These are phyloP conservation scores for Talaromyces pinophilus DNA, from an alignment of 2,329 filamentous ascomycete genomes.

Conservation along the genomic window DNA sequence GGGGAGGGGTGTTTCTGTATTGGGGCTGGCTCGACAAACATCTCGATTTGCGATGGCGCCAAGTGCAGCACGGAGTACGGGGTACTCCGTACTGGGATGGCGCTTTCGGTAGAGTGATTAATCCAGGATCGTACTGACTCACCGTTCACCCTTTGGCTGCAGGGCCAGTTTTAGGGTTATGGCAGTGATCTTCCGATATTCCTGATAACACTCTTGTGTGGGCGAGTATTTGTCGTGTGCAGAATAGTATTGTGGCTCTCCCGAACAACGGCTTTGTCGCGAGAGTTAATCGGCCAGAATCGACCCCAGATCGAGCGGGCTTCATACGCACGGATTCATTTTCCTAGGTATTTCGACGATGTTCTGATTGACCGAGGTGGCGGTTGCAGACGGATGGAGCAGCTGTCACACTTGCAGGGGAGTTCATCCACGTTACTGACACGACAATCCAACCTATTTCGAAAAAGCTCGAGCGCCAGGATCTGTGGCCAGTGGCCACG, in stretches of 20 bases:
- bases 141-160: not conserved
- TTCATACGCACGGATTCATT: slow-evolving; percentile 2
- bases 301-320: not conserved
- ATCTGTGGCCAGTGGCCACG: not conserved
- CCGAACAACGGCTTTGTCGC: not conserved
- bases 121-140: not conserved
- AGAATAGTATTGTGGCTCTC: not conserved
- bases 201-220: not conserved
- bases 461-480: slow-evolving; percentile 18
- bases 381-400: slow-evolving; percentile 7
- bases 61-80: slow-evolving; percentile 1
- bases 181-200: slow-evolving; percentile 5
- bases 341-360: not conserved
- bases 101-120: not conserved
- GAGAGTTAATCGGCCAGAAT: slow-evolving; percentile 7
- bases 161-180: not conserved
- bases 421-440: slow-evolving; percentile 18
- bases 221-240: slow-evolving; percentile 1
- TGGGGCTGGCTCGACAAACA: not conserved
- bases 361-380: not conserved
- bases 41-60: slow-evolving; percentile 9
- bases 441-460: not conserved
- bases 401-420: slow-evolving; percentile 17
- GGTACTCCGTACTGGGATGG: slow-evolving; percentile 5
- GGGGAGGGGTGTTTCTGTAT: not conserved